Conservation (phyloP, 2,329 filamentous ascomycete species). For the Aaosphaeria arxii region DNA sequence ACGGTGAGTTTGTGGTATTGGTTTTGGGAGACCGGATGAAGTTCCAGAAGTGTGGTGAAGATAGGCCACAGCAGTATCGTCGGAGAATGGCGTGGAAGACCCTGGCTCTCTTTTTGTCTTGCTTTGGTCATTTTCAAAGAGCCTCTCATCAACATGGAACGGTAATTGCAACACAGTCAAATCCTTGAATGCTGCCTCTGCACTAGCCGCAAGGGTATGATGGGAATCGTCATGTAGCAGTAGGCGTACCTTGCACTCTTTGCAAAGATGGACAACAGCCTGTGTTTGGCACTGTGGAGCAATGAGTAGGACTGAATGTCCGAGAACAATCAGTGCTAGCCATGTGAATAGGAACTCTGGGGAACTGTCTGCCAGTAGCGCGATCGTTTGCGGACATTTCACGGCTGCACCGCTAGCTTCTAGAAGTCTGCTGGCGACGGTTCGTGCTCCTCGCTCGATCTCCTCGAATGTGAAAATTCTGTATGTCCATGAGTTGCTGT, state of each 20-base stretch:
- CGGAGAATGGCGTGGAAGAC: not conserved
- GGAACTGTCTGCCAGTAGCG: constrained; percentile 56
- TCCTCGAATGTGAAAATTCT: constrained; percentile 37
- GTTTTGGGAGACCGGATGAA: constrained; percentile 61
- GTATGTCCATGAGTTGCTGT: constrained; percentile 19
- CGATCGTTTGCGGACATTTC: constrained; percentile 39
- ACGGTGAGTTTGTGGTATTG: constrained; percentile 58
- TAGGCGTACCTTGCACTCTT: constrained; percentile 39
- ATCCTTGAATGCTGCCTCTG: not conserved
- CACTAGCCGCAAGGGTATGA: not conserved
- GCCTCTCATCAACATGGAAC: not conserved
- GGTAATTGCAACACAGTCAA: not conserved
- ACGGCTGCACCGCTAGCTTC: constrained; percentile 10
- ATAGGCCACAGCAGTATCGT: constrained; percentile 50
- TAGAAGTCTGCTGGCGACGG: constrained; percentile 33
- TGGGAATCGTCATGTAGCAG: constrained; percentile 47
- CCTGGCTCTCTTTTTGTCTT: not conserved
- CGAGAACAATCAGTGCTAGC: constrained; percentile 58
- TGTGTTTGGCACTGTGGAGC: constrained; percentile 48
- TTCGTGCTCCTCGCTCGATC: constrained; percentile 30
- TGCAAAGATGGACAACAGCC: constrained; percentile 55
- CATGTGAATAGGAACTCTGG: constrained; percentile 58
- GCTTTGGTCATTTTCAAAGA: not conserved
- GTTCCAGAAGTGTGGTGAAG: constrained; percentile 65
- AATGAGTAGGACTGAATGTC: constrained; percentile 55